Evolutionary conservation across 164 flowering plant genomes (phyloP).

Genomic region (Aristolochia fimbriata): DNA sequence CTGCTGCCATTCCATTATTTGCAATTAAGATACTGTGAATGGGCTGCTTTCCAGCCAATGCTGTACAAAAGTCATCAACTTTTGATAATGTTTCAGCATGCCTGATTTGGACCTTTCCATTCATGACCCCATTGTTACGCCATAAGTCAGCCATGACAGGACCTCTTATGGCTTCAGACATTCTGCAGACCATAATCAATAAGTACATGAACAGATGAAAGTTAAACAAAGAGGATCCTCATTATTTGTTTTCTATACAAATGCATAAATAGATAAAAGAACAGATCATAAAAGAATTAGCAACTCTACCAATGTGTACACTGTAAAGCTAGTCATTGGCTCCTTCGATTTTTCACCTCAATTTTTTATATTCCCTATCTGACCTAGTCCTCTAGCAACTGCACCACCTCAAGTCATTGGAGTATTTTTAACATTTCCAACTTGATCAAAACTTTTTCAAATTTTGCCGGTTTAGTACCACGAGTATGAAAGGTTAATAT

Average conservation of each 20-base stretch:
- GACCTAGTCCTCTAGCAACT: neutral
- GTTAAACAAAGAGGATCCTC: neutral
- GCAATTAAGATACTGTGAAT: slow-evolving; percentile 92
- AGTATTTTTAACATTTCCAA: no score
- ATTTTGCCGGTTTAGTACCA: neutral
- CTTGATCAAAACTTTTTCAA: neutral
- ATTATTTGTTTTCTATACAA: neutral
- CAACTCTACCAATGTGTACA: neutral
- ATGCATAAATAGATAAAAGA: neutral
- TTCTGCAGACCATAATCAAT: slow-evolving; percentile 18
- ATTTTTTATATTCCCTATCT: neutral
- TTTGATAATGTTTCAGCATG: slow-evolving; percentile 32
- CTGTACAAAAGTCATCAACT: slow-evolving; percentile 76
- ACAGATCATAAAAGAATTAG: neutral
- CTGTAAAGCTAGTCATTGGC: neutral
- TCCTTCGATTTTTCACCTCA: neutral
- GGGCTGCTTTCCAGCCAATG: slow-evolving; percentile 82
- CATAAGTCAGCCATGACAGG: slow-evolving; percentile 28
- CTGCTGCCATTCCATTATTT: slow-evolving; percentile 99
- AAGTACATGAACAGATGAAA: neutral
- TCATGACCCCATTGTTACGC: slow-evolving; percentile 38
- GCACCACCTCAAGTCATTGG: neutral
- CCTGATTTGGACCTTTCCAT: slow-evolving; percentile 43
- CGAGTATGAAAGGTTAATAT: neutral
- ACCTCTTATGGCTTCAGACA: slow-evolving; percentile 44